These are phyloP conservation scores for Sordariomycetes sp. DNA, from an alignment of 2,329 filamentous ascomycete species.

Conservation along the genomic window DNA sequence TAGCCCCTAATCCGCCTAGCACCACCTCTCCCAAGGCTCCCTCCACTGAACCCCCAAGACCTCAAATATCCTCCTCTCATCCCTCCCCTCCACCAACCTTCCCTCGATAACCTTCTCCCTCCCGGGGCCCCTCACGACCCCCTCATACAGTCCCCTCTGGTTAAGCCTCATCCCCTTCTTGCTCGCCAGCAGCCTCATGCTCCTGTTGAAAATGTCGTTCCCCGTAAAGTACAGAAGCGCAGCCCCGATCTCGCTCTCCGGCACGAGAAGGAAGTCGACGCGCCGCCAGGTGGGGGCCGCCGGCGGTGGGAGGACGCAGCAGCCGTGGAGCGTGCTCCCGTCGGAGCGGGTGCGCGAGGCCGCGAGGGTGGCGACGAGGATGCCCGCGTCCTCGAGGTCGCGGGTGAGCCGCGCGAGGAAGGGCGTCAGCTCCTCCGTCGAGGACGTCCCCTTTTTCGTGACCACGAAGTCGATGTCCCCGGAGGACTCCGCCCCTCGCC, in stretches of 20 bases:
- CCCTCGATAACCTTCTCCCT: slow-evolving; percentile 56
- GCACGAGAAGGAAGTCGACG: slow-evolving; percentile 78
- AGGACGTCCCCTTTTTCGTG: slow-evolving; percentile 50
- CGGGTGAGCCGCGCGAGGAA: slow-evolving; percentile 55
- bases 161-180: slow-evolving; percentile 80
- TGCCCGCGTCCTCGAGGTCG: slow-evolving; percentile 45
- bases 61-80: slow-evolving; percentile 75
- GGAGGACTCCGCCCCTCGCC: slow-evolving; percentile 62
- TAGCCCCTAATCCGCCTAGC: slow-evolving; percentile 31
- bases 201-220: slow-evolving; percentile 89
- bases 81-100: slow-evolving; percentile 58
- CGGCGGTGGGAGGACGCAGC: slow-evolving; percentile 53
- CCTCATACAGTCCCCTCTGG: slow-evolving; percentile 66
- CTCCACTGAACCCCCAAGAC: slow-evolving; percentile 77
- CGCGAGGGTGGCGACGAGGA: slow-evolving; percentile 62
- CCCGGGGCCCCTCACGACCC: slow-evolving; percentile 51
- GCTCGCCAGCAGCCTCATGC: slow-evolving; percentile 66
- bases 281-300: slow-evolving; percentile 54
- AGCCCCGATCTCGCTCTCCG: slow-evolving; percentile 67
- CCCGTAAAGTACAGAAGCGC: slow-evolving; percentile 93
- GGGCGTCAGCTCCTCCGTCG: slow-evolving; percentile 43
- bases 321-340: slow-evolving; percentile 83
- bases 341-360: slow-evolving; percentile 30
- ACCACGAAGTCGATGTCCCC: slow-evolving; percentile 82
- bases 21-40: slow-evolving; percentile 65